Evolutionary conservation across 345 rosid genomes (phyloP), one percentile per base, ranked within the genome.

Genomic region (Gossypium turneri): DNA sequence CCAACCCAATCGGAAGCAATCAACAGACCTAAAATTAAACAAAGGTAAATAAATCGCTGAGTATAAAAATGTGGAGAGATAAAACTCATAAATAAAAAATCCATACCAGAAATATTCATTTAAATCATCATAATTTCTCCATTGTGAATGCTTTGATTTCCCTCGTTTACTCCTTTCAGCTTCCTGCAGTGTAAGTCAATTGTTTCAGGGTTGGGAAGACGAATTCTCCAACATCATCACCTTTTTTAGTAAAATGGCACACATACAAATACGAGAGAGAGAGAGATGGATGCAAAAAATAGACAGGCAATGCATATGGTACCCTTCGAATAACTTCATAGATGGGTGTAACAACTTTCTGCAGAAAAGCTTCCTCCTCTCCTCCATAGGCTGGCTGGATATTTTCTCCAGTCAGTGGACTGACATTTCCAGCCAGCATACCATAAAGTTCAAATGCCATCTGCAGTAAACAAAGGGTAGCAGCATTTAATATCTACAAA

Each of bases 401-500:
- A 85, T 96, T 92, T 85, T 96, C 98, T 60, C 99, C 99, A 0
- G 99, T 96, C 95, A 87, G 88, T 50, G 97, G 94, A 85, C 98
- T 96, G 73, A 96, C 94, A 79, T 90, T 93, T 75, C 98, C 98
- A 82, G 99, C 98, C 71, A 96, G 89, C 97, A 93, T 88, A 51
- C 97, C 98, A 86, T 93, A 96, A 60, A 96, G 85, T 82, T 96
- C 99, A 82, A 92, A 96, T 9, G 99, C 99, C 98, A 96, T 96
- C 99, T 96, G 80, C 72, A 70, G 22, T 62, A 75, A 76, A 47
- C 16, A 78, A 55, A 19, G 56, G 41, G 48, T 62, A 78, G 34
- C 78, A 73, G 62, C 68, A 16, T 10, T 62, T 15, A 44, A 7
- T 47, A 65, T 20, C n/a, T 15, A 12, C 8, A 12, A 41, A 58